Base-by-base conservation (phyloP, 1,284 basidiomycete species). In the Rhodotorula sp. region DNA sequence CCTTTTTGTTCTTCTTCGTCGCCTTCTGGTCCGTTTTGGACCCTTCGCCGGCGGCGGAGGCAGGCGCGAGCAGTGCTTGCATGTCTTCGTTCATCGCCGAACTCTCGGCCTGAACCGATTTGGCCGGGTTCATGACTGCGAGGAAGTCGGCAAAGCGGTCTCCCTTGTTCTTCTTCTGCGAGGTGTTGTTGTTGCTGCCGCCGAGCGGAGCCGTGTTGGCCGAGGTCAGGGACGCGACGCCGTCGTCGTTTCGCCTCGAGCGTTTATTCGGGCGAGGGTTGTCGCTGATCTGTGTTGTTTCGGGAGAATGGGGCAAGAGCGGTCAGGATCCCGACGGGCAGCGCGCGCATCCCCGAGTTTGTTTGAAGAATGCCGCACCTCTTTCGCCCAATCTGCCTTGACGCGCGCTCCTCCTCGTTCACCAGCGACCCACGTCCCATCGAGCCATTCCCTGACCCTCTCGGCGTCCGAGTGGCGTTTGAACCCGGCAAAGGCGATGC, bases 401-500 rank as follows among this genome's bases (percentile, higher is more conserved):
- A 97, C 88, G 77, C 90, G 76, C 85, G 49, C 88, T 85, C 51
- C 90, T 87, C 70, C 89, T 89, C 63, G 93, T 84, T 81, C 89
- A 18, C 82, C 82, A 48, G 79, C 77, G 54, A 83, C 77, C 78
- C 81, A 98, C 0, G 90, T 92, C 48, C 87, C 86, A 80, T 97
- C 87, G 78, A 93, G 97, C 89, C 91, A 98, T 59, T 89, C 86
- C 80, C 87, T 87, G 0, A 91, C 93, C 21, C 86, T 85, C 18
- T 83, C 74, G 0, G 96, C 96, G 76, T 97, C 91, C 18, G 86
- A 84, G 51, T 90, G 86, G 0, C 88, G 87, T 81, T 91, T 92
- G 85, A 89, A 98, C 0, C 96, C 96, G 12, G 97, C 86, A 80
- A 98, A 99, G 0, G 91, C 96, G 80, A 99, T 96, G 49, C 92